Evolutionary conservation across 148 eudicot species (phyloP).

Genomic region (Chenopodium album): DNA sequence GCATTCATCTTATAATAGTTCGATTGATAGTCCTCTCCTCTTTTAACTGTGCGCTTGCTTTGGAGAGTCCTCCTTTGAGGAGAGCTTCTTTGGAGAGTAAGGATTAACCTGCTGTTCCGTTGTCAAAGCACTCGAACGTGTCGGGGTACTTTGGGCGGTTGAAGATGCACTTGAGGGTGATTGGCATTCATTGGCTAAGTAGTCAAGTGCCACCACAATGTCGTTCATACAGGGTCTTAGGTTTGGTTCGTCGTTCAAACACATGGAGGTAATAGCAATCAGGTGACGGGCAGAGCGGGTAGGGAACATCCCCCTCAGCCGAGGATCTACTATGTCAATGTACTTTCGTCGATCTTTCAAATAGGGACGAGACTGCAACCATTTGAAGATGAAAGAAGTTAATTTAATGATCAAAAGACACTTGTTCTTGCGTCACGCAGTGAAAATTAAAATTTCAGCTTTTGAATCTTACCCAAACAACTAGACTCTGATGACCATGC

Average conservation of each 20-base stretch:
- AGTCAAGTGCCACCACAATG: slow-evolving; percentile 69
- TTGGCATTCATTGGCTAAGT: slow-evolving; percentile 51
- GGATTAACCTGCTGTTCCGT: not conserved
- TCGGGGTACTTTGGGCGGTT: slow-evolving; percentile 12
- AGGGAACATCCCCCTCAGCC: slow-evolving; percentile 49
- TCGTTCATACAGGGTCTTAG: slow-evolving; percentile 60
- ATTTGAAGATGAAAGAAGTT: not conserved
- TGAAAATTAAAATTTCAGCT: not conserved
- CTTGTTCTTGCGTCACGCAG: not conserved
- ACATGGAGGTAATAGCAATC: slow-evolving; percentile 56
- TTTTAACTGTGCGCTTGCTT: not conserved
- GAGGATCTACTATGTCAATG: slow-evolving; percentile 57
- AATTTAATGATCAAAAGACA: not conserved
- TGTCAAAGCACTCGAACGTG: slow-evolving; percentile 7
- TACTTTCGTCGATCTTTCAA: slow-evolving; percentile 50
- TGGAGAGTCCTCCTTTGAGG: not conserved
- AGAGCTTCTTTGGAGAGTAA: not conserved
- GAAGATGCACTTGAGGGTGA: slow-evolving; percentile 18
- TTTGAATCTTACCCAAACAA: slow-evolving; percentile 61
- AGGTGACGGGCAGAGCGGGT: slow-evolving; percentile 54
- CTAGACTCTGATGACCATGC: slow-evolving; percentile 56
- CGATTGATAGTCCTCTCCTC: not conserved
- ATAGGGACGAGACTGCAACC: slow-evolving; percentile 51
- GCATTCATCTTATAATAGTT: not conserved
- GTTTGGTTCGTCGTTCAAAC: slow-evolving; percentile 59